Conservation (phyloP, 306 rosid genomes). For the Vicia faba region DNA sequence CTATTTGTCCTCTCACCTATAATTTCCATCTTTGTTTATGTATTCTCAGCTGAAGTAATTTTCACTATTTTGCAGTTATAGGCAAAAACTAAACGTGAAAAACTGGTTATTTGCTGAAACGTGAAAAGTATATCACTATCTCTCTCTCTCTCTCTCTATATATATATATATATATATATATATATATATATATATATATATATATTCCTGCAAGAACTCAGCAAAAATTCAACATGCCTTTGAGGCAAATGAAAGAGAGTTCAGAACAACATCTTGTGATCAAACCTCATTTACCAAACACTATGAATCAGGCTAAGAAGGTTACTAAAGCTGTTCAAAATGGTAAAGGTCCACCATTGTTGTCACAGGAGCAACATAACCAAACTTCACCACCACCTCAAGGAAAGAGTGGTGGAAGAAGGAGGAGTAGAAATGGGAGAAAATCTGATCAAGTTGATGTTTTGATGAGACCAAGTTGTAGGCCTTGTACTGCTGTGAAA, state of each 20-base stretch:
- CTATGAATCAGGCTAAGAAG: slow-evolving; percentile 62
- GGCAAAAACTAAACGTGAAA: slow-evolving; percentile 45
- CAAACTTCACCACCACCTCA: slow-evolving; percentile 63
- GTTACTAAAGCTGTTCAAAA: slow-evolving; percentile 72
- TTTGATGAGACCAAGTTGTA: slow-evolving; percentile 77
- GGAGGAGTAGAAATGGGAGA: slow-evolving; percentile 81
- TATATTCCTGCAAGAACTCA: slow-evolving; percentile 27
- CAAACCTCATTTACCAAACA: slow-evolving; percentile 78
- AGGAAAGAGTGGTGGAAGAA: slow-evolving; percentile 70
- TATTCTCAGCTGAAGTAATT: slow-evolving; percentile 47
- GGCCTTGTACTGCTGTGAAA: slow-evolving; percentile 64
- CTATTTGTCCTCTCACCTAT: slow-evolving; percentile 53
- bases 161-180: slow-evolving; percentile 18
- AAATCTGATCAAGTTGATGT: slow-evolving; percentile 87
- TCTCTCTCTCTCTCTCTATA: no score
- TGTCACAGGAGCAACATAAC: slow-evolving; percentile 51
- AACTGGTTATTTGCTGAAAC: slow-evolving; percentile 46
- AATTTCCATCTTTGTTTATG: slow-evolving; percentile 45
- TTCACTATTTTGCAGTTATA: slow-evolving; percentile 47
- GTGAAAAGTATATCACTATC: slow-evolving; percentile 17
- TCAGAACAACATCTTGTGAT: slow-evolving; percentile 93
- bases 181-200: slow-evolving; percentile 23
- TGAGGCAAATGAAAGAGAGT: slow-evolving; percentile 90
- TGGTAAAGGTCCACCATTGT: slow-evolving; percentile 78
- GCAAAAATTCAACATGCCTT: slow-evolving; percentile 66